These are phyloP conservation scores for Mycena pura DNA, from an alignment of 768 basidiomycete genomes.

Conservation along the genomic window DNA sequence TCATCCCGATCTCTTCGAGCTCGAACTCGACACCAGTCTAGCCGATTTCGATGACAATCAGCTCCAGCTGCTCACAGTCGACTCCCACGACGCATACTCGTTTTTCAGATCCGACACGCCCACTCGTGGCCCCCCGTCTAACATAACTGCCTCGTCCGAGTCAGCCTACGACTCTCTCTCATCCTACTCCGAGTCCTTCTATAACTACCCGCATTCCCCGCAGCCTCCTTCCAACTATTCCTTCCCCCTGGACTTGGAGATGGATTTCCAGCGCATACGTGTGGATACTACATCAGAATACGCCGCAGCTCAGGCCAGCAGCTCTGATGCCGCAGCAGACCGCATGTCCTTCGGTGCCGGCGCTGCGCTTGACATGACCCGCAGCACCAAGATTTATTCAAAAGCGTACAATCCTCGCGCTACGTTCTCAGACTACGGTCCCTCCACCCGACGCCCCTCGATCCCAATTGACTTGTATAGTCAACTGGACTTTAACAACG, in stretches of 20 bases:
- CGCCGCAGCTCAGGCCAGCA: constrained; percentile 46
- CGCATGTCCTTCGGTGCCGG: constrained; percentile 64
- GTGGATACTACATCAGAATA: constrained; percentile 64
- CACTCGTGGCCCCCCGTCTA: constrained; percentile 75
- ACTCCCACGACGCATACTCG: constrained; percentile 69
- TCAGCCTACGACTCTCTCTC: constrained; percentile 76
- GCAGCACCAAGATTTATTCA: constrained; percentile 39
- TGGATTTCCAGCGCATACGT: constrained; percentile 72
- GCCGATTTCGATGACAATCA: constrained; percentile 69
- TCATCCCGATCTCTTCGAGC: constrained; percentile 83
- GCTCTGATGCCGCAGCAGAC: constrained; percentile 54
- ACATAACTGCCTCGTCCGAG: constrained; percentile 81
- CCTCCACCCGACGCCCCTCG: constrained; percentile 54
- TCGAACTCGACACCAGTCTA: constrained; percentile 77
- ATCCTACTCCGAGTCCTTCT: constrained; percentile 72
- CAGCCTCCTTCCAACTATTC: constrained; percentile 58
- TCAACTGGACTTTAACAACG: constrained; percentile 55
- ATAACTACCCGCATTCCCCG: constrained; percentile 65
- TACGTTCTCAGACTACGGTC: constrained; percentile 74
- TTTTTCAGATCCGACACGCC: constrained; percentile 68
- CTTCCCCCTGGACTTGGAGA: constrained; percentile 71
- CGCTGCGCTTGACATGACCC: constrained; percentile 41
- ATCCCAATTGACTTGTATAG: constrained; percentile 56
- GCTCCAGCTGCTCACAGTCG: constrained; percentile 67
- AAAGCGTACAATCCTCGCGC: constrained; percentile 50